Evolutionary conservation across 176 grass and related monocot genomes (phyloP), one percentile per base, ranked within the genome.

Genomic region (Miscanthus lutarioriparius): DNA sequence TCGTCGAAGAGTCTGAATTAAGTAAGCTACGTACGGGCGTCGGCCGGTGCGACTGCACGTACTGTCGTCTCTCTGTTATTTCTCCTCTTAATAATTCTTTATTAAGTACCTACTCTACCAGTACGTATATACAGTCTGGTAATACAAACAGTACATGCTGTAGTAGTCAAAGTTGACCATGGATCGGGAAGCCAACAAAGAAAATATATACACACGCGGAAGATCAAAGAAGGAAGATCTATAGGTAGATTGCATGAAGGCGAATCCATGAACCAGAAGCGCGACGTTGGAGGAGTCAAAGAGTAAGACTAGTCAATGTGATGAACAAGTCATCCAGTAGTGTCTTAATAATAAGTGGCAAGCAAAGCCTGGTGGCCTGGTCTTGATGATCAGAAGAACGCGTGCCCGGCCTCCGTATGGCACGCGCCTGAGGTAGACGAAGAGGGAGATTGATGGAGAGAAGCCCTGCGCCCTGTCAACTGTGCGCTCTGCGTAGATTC

Each of bases 361-460:
- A 32, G 27, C 63, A 65, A 7, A 16, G 17, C 17, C 17, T 56
- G 12, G 76, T 79, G 22, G 11, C 10, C 23, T 64, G 15, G 77
- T 80, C 58, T 30, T 51, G 61, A 30, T 79, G 5, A 80, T 61
- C 68, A 14, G 32, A 27, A 3, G 56, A 56, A 23, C 82, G 87
- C 39, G 87, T 85, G 83, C 30, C 56, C 4, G 28, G 71, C 30
- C 32, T 85, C 78, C 72, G 76, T 27, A 65, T 43, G 83, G 64
- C 87, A 82, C 77, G 40, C n/a, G 68, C 35, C 85, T 9, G 9
- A 2, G 41, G 13, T 4, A 54, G 16, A 58, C 17, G 17, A 41
- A 25, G 7, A 25, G 19, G 49, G 33, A 72, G 44, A 63, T 4
- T 10, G 38, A 33, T 61, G 45, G n/a, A 56, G n/a, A 56, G 33